Evolutionary conservation across 179 eudicot genomes (phyloP).

Genomic region (Beta corolliflora): DNA sequence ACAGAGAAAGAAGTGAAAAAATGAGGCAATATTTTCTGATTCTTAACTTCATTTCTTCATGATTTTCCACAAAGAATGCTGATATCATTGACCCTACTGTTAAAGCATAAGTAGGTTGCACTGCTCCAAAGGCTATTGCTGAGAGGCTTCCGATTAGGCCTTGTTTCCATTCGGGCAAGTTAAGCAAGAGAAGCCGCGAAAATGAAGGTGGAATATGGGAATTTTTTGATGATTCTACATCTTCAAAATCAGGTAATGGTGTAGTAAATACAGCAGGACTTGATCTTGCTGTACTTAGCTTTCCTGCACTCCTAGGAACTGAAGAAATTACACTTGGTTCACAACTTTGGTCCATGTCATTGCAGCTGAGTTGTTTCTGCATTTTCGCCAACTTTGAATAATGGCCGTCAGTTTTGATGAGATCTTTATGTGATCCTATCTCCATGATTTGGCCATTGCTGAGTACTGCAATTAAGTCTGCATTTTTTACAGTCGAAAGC

Average conservation of each 20-base stretch:
- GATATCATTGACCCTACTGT: slow-evolving; percentile 50
- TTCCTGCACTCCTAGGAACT: slow-evolving; percentile 55
- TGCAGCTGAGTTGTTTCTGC: slow-evolving; percentile 37
- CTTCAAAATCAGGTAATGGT: slow-evolving; percentile 33
- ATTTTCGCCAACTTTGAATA: slow-evolving; percentile 43
- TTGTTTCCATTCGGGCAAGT: slow-evolving; percentile 47
- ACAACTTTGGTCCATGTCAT: slow-evolving; percentile 23
- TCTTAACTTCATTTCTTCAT: slow-evolving; percentile 39
- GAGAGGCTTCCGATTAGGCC: slow-evolving; percentile 41
- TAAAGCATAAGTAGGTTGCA: slow-evolving; percentile 49
- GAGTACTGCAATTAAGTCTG: slow-evolving; percentile 44
- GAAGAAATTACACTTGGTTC: slow-evolving; percentile 34
- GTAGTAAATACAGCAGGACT: slow-evolving; percentile 56
- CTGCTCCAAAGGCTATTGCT: slow-evolving; percentile 41
- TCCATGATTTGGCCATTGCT: slow-evolving; percentile 37
- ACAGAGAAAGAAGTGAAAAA: slow-evolving; percentile 34
- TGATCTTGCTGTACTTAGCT: slow-evolving; percentile 54
- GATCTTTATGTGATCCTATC: slow-evolving; percentile 43
- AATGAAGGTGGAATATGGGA: slow-evolving; percentile 38
- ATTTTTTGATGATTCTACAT: neutral
- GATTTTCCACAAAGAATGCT: slow-evolving; percentile 39
- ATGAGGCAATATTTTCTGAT: slow-evolving; percentile 37
- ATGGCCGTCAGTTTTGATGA: slow-evolving; percentile 38
- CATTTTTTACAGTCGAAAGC: slow-evolving; percentile 48
- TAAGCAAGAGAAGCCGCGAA: slow-evolving; percentile 35